Evolutionary conservation across 257 asterid genomes (phyloP).

Genomic region (Dorcoceras hygrometricum): DNA sequence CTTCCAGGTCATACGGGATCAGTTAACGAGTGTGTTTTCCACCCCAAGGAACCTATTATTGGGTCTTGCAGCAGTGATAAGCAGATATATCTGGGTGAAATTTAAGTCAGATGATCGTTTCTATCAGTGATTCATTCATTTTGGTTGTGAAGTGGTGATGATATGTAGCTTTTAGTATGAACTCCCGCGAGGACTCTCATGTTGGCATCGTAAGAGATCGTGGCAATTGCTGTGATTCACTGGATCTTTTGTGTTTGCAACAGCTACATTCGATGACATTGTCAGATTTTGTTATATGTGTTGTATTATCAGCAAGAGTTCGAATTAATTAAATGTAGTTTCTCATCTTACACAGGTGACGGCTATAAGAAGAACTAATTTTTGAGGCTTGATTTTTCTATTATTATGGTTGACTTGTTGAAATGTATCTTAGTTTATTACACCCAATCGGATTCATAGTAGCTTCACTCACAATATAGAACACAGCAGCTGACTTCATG

Average conservation of each 20-base stretch:
- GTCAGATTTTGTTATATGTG: not conserved
- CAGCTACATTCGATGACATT: not conserved
- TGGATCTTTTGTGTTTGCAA: not conserved
- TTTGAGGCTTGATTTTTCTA: not conserved
- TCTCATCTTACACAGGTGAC: not conserved
- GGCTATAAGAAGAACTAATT: not conserved
- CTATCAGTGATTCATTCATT: not conserved
- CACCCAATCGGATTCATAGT: not conserved
- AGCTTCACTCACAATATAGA: no score
- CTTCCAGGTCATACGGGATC: slow-evolving; percentile 96
- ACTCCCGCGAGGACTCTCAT: slow-evolving; percentile 10
- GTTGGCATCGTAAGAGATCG: not conserved
- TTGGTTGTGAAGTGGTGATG: slow-evolving; percentile 23
- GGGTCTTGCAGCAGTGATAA: slow-evolving; percentile 99
- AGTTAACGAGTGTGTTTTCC: slow-evolving; percentile 83
- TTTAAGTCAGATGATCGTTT: slow-evolving; percentile 31
- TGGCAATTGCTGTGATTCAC: not conserved
- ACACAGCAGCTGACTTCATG: no score
- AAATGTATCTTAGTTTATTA: not conserved
- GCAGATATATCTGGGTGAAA: slow-evolving; percentile 91
- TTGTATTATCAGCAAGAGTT: not conserved
- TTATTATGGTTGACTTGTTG: not conserved
- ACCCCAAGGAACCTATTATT: slow-evolving; percentile 76
- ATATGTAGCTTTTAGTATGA: slow-evolving; percentile 17
- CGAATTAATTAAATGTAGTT: not conserved